Base-by-base conservation (phyloP, 1,139 yeast genomes). In the Blastobotrys indianensis region DNA sequence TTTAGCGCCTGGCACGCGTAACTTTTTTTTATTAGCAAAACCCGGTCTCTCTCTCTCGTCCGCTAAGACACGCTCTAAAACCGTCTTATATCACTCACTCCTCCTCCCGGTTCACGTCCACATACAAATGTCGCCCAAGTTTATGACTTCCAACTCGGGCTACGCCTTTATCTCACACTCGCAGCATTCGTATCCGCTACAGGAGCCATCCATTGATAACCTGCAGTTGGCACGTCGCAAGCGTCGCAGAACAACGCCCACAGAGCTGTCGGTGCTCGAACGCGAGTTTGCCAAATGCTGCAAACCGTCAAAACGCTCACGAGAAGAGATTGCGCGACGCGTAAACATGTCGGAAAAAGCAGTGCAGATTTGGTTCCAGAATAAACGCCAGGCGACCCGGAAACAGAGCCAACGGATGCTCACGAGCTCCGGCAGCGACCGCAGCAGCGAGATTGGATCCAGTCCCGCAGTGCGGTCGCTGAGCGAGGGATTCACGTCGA, bases 351-450 rank as follows among this genome's bases (percentile, higher is more conserved):
- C 92, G n/a, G 97, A 88, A 64, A 88, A 88, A 64, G 95, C 97
- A 1, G 95, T 92, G 29, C 97, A 92, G 68, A 87, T 92, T 54
- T 92, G 98, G 98, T 92, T 92, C 67, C 98, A 92, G 67, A 92
- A 92, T 67, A 85, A 81, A 64, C 80, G 98, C 65, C 98, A 92
- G 68, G 77, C 88, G 37, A 67, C 81, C 54, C 79, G 94, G 54
- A 81, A 79, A 57, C 76, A 43, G 36, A 41, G 39, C 12, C 43
- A 40, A 39, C 35, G 41, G 32, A 36, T 36, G 47, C 29, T 38
- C 6, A 28, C 33, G n/a, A 29, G 17, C 20, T 30, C 36, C 43
- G 41, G 35, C 12, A 41, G 28, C 32, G 31, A 29, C 37, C 17
- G 23, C 41, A 36, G 13, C 16, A 34, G 33, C 12, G 15, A 31